Conservation (phyloP, 139 green algal genomes). For the Haematococcus lacustris region DNA sequence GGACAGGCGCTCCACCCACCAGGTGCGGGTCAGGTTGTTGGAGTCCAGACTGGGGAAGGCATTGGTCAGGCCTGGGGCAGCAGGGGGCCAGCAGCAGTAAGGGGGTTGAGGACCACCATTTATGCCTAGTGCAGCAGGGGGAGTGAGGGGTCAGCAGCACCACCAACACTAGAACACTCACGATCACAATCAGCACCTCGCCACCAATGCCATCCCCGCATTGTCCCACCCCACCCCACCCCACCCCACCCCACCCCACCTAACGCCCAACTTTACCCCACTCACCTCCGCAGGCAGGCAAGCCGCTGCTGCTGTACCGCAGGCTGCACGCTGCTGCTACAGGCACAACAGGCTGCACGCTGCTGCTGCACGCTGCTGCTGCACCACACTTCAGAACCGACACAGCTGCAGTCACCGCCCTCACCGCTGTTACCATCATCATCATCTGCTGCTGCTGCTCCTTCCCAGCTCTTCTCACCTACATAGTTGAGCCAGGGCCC, state of each 20-base stretch:
- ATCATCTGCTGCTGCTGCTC: too few species aligned
- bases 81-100: not conserved
- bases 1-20: not conserved
- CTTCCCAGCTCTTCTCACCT: too few species aligned
- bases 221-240: not conserved
- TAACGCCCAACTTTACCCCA: too few species aligned
- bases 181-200: not conserved
- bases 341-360: too few species aligned
- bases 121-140: not conserved
- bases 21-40: not conserved
- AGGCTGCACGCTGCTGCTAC: too few species aligned
- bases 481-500: not conserved
- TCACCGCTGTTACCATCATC: too few species aligned
- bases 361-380: too few species aligned
- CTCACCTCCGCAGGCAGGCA: too few species aligned
- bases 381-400: not conserved
- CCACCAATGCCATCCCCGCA: not conserved
- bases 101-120: not conserved
- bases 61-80: not conserved
- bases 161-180: not conserved
- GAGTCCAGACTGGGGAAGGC: not conserved
- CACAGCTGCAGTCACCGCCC: too few species aligned
- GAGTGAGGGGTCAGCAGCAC: not conserved
- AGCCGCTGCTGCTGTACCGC: too few species aligned
- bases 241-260: too few species aligned